A percentile compares a stretch with the other conserved stretches of the same genome.
phyloP scores from a whole-genome alignment of 768 basidiomycete species.

The Nidularia sp. region DNA sequence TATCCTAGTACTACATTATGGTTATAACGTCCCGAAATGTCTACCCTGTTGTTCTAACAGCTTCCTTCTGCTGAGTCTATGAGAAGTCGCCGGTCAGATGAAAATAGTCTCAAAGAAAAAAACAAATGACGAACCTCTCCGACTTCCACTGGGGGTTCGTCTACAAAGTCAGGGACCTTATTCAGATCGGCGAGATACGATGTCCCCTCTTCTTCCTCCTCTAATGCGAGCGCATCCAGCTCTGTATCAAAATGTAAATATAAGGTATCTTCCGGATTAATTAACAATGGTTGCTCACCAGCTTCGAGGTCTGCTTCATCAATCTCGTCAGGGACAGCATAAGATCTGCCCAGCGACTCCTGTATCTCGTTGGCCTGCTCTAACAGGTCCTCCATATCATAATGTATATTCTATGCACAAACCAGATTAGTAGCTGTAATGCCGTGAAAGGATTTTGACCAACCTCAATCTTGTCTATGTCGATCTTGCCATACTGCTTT shows the following conservation, averaged over 20 bases:
- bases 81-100: too few species aligned
- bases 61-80: constrained; percentile 28
- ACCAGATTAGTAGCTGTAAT: background rate
- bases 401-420: constrained; percentile 75
- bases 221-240: constrained; percentile 88
- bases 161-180: constrained; percentile 89
- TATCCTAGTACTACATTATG: background rate
- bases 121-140: constrained; percentile 44
- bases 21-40: background rate
- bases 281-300: too few species aligned
- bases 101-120: too few species aligned
- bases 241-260: constrained; percentile 46
- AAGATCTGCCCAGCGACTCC: constrained; percentile 88
- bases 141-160: constrained; percentile 76
- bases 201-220: constrained; percentile 86
- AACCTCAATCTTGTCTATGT: constrained; percentile 98
- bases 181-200: constrained; percentile 86
- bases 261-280: too few species aligned
- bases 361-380: constrained; percentile 99
- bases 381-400: constrained; percentile 96
- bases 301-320: constrained; percentile 98
- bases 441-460: constrained; percentile 12
- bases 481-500: constrained; percentile 95
- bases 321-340: constrained; percentile 94
- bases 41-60: constrained; percentile 48